Evolutionary conservation across 73 alveolate species (phyloP), one percentile per base, ranked within the genome.

Genomic region (Stentor roeselii): DNA sequence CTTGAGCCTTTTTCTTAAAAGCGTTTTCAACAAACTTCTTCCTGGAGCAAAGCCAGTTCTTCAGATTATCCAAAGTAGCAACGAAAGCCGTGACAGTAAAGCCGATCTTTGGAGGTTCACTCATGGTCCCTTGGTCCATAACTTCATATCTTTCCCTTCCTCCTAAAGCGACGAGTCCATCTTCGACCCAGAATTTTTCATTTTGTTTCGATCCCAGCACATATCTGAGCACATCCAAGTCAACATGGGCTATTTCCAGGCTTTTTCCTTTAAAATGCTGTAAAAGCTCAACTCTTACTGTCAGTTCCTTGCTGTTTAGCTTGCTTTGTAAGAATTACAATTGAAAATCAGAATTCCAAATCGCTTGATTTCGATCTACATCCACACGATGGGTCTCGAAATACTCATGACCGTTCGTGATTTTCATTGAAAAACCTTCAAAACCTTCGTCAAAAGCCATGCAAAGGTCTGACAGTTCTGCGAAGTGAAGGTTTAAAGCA

Each of bases 361-460:
- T 67, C 42, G 80, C 80, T 67, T 67, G 21, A 67, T 67, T 67
- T 34, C 80, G 42, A 21, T 32, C 37, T 27, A 67, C 34, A 32
- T 67, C 80, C 11, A 67, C 80, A 1, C 21, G 27, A 30, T 67
- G 27, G 34, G 80, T 67, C 37, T 30, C 41, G 37, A 32, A 67
- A 27, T n/a, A 34, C 37, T 21, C 21, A 2, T 67, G 15, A 27
- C 41, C 41, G 21, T 14, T 1, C 15, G 11, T n/a, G 1, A 67
- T 21, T 32, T 32, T 34, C 50, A 67, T n/a, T 32, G 80, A 67
- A 32, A 27, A 67, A 36, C 80, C 80, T 30, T n/a, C 80, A 67
- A 67, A 67, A 32, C 80, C 80, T 67, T 67, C 80, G 21, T 30
- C 41, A 67, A 67, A 67, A 1, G 80, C 80, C 34, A 27, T 21